Percentiles rank a stretch among this genome's conserved stretches.
These are phyloP conservation scores for Ormosia emarginata DNA, from an alignment of 306 rosid species.

Conservation along the genomic window DNA sequence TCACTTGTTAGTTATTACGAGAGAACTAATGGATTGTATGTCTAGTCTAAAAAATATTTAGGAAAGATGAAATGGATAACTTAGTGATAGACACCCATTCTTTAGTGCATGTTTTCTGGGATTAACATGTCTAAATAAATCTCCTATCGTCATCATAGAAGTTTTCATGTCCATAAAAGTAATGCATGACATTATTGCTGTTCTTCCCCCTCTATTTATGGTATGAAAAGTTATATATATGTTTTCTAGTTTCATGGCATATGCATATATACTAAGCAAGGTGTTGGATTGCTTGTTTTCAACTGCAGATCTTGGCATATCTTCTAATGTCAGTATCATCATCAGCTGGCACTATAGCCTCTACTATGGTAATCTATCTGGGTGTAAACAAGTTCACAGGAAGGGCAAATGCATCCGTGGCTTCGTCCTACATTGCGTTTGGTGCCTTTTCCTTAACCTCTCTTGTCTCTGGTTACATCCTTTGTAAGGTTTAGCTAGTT, in stretches of 20 bases:
- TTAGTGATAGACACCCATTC: not conserved
- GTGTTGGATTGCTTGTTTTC: not conserved
- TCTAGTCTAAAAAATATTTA: too few species aligned
- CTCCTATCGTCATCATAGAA: not conserved
- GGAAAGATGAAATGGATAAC: not conserved
- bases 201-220: not conserved
- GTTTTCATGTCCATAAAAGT: not conserved
- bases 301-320: constrained; percentile 57
- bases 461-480: constrained; percentile 59
- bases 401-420: constrained; percentile 61
- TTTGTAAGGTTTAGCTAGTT: constrained; percentile 46
- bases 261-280: not conserved
- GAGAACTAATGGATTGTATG: not conserved
- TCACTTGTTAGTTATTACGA: too few species aligned
- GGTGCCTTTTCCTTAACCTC: constrained; percentile 60
- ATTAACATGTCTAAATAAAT: not conserved
- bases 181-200: not conserved
- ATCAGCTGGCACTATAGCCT: constrained; percentile 56
- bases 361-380: constrained; percentile 34
- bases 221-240: not conserved
- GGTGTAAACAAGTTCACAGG: constrained; percentile 39
- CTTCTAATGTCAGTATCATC: constrained; percentile 76
- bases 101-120: too few species aligned
- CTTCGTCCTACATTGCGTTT: constrained; percentile 66
- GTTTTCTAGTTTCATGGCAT: not conserved